Evolutionary conservation across 371 early-diverging fungal genomes (phyloP).

Genomic region (Dentiscutata heterogama): DNA sequence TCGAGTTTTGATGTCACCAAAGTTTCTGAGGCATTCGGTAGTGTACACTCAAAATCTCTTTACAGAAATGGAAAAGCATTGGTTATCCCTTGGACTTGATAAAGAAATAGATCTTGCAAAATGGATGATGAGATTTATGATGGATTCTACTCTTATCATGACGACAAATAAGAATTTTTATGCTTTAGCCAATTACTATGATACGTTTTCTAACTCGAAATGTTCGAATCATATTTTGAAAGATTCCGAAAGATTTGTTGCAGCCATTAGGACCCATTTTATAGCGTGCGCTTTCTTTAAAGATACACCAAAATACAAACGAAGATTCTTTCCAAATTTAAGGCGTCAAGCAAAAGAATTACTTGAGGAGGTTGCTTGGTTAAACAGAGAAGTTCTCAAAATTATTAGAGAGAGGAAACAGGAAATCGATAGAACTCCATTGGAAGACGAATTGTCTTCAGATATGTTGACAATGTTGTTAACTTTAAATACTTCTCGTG

Average conservation of each 20-base stretch:
- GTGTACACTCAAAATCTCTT: neutral
- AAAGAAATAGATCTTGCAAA: slow-evolving; percentile 8
- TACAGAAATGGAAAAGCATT: slow-evolving; percentile 34
- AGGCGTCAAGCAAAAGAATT: neutral
- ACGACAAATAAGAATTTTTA: slow-evolving; percentile 11
- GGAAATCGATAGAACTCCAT: slow-evolving; percentile 25
- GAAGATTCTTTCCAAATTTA: neutral
- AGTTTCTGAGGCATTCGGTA: neutral
- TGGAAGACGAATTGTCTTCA: neutral
- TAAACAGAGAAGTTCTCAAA: neutral
- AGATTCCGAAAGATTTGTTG: slow-evolving; percentile 14
- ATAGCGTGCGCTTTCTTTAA: neutral
- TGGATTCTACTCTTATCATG: neutral
- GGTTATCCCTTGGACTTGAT: neutral
- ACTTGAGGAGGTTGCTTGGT: neutral
- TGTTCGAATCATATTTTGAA: neutral
- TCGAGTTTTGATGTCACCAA: neutral
- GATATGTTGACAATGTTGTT: slow-evolving; percentile 42
- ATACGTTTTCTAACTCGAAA: neutral
- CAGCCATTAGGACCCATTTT: neutral
- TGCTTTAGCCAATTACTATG: slow-evolving; percentile 26
- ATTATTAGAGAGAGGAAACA: slow-evolving; percentile 18
- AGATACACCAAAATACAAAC: neutral
- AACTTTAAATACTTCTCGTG: slow-evolving; percentile 17
- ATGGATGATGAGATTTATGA: slow-evolving; percentile 26